Evolutionary conservation across 202 grass and related monocot species (phyloP), one percentile per base, ranked within the genome.

Genomic region (Zizania palustris): DNA sequence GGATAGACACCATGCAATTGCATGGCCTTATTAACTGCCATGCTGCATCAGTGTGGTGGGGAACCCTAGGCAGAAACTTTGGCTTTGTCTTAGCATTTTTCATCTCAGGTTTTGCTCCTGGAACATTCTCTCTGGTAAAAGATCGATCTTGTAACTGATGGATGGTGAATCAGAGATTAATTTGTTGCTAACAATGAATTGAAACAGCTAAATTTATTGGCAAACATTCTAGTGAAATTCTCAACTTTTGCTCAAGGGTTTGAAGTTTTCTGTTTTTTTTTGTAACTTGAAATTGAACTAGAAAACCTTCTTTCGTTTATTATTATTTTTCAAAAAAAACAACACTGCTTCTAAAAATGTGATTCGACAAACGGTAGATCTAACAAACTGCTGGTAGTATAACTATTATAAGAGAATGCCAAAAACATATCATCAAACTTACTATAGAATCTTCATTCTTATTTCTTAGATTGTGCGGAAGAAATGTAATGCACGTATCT

Each of bases 21-120:
- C n/a, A n/a, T 45, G 16, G 3, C 62, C 36, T 77, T 55, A 45
- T 59, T 60, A 79, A 69, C 65, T 79, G 53, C 53, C 65, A 69
- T 69, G 6, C 65, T 37, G 36, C 51, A 38, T 20, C 39, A 58
- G 21, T 59, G 76, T 15, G 49, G 40, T 60, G 76, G 21, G 49
- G 40, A 7, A 6, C 40, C 7, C 18, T 11, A 78, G 45, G 36
- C 37, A 55, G 16, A 8, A 43, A 48, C 40, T 59, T 79, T 21
- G 51, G 9, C 9, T 16, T 70, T 80, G 28, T 70, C 39, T 16
- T 6, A 10, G 6, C 41, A 36, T 14, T 73, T 22, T 38, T 60
- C 22, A 59, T 19, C 65, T 48, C 42, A 43, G 11, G 36, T 51
- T 2, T 44, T 74, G 11, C 48, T 71, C 15, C 13, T 38, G 20